Evolutionary conservation across 1,139 yeast species (phyloP), one percentile per base, ranked within the genome.

Genomic region (Sugiyamaella pinicola): DNA sequence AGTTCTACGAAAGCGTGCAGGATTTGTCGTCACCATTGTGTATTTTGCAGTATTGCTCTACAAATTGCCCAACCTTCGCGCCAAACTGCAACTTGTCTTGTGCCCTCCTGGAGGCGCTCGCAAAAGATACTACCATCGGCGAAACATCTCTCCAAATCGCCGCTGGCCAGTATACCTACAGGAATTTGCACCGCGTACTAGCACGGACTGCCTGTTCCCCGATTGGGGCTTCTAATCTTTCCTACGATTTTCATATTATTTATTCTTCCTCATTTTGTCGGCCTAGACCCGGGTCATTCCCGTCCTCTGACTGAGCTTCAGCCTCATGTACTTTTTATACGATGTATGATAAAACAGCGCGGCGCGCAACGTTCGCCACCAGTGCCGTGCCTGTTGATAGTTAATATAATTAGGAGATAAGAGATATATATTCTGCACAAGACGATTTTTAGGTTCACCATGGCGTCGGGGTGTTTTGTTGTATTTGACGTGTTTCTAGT

Each of bases 401-500:
- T 7, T n/a, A n/a, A 26, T 26, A 26, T 26, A 26, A 26, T n/a
- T n/a, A n/a, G n/a, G n/a, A n/a, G n/a, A n/a, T n/a, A n/a, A n/a
- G n/a, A n/a, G n/a, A n/a, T 35, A 17, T 35, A 35, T 13, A 13
- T 3, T 4, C 19, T n/a, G n/a, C 18, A 13, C 10, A 17, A 35
- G 40, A 17, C 12, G 19, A 12, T 10, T 15, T 17, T 26, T n/a
- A n/a, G n/a, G 4, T 22, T 26, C n/a, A 7, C 31, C 31, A 53
- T 53, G 55, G 53, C 53, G 8, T 48, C 52, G 28, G 55, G 54
- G n/a, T 55, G 59, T 35, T 57, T 57, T 43, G 58, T 61, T 12
- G 59, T 65, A 54, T 56, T 60, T 42, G 96, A 88, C 70, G 85
- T 93, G 86, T 76, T 88, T 59, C 72, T 87, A 60, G 95, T 88